Conservation (phyloP, 192 early-diverging fungal species). For the Dimargaris verticillata region DNA sequence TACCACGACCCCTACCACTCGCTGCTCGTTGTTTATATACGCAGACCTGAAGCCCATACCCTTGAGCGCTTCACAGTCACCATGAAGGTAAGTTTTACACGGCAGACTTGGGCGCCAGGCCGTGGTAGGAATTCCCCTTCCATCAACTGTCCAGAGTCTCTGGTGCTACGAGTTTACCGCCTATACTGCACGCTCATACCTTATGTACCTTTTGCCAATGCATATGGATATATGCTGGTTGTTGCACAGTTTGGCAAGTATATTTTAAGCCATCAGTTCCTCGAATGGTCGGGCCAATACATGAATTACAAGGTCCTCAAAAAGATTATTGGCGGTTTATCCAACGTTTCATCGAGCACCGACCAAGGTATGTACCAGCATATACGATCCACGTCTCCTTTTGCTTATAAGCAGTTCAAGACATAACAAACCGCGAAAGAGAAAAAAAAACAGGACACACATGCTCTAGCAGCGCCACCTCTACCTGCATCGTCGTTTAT, state of each 20-base stretch:
- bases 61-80: background rate
- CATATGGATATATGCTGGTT: too few relatives aligned
- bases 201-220: conserved; percentile 7
- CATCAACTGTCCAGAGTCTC: background rate
- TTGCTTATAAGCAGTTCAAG: too few relatives aligned
- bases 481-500: too few relatives aligned
- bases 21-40: too few relatives aligned
- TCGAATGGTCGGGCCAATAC: conserved; percentile 88
- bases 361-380: too few relatives aligned
- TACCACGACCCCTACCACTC: too few relatives aligned
- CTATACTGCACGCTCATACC: background rate
- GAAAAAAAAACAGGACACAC: too few relatives aligned
- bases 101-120: background rate
- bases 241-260: conserved; percentile 84
- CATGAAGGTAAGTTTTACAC: background rate
- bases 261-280: conserved; percentile 77
- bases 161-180: background rate
- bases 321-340: conserved; percentile 83
- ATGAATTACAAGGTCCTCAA: conserved; percentile 97
- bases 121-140: background rate
- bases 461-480: too few relatives aligned
- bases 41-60: too few relatives aligned
- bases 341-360: too few relatives aligned
- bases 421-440: too few relatives aligned
- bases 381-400: too few relatives aligned